A percentile compares a stretch with the other conserved stretches of the same genome.
Conservation (phyloP, 257 asterid genomes). For the Ajuga chamaepitys region DNA sequence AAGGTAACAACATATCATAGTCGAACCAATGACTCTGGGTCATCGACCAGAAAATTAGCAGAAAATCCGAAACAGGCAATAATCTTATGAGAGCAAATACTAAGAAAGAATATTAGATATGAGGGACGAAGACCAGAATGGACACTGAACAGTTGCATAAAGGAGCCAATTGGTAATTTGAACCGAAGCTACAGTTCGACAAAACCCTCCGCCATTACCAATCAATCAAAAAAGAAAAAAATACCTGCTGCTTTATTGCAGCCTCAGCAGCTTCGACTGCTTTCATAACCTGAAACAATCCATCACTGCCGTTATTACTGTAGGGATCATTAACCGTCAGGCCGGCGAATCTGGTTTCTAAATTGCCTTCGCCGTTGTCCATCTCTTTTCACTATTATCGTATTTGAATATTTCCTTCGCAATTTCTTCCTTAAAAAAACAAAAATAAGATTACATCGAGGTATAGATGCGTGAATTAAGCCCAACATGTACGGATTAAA, state of each 20-base stretch:
- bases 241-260: conserved; percentile 86
- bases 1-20: background rate
- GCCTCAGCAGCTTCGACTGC: conserved; percentile 97
- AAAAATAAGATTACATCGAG: background rate
- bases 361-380: conserved; percentile 63
- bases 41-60: background rate
- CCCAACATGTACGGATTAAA: no score
- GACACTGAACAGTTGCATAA: background rate
- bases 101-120: background rate
- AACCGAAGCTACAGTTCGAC: background rate
- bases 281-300: conserved; percentile 81
- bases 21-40: background rate
- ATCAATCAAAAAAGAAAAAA: background rate
- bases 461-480: background rate
- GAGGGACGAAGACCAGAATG: background rate
- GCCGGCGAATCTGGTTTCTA: conserved; percentile 47
- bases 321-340: conserved; percentile 49
- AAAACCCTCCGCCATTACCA: background rate
- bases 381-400: conserved; percentile 24
- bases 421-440: background rate
- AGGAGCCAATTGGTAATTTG: background rate
- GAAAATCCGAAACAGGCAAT: background rate
- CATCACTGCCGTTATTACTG: conserved; percentile 46
- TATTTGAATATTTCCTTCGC: background rate
- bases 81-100: background rate